Evolutionary conservation across 768 basidiomycete species (phyloP).

Genomic region (Hygrocybe punicea): DNA sequence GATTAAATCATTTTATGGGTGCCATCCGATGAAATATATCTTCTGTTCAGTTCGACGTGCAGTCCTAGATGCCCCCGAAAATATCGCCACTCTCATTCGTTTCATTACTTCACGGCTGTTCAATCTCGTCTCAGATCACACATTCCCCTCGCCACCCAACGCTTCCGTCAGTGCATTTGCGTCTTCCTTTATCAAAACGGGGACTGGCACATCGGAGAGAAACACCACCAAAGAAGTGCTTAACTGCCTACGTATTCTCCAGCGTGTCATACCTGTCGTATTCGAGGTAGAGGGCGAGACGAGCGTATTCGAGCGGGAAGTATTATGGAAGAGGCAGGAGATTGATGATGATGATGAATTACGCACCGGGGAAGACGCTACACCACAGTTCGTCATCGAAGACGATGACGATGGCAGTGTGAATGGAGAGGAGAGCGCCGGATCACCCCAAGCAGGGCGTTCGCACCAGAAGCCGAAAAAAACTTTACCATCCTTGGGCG

Average conservation of each 20-base stretch:
- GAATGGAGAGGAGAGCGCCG: constrained; percentile 30
- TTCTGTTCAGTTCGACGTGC: constrained; percentile 67
- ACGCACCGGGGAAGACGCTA: constrained; percentile 18
- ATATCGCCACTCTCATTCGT: constrained; percentile 76
- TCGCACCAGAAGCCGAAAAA: constrained; percentile 31
- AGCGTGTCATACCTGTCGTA: constrained; percentile 85
- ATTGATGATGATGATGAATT: constrained; percentile 36
- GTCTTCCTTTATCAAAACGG: constrained; percentile 63
- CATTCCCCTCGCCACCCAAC: constrained; percentile 61
- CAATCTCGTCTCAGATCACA: constrained; percentile 74
- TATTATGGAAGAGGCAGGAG: constrained; percentile 76
- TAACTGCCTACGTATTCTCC: constrained; percentile 88
- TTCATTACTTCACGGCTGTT: constrained; percentile 67
- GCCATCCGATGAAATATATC: constrained; percentile 10
- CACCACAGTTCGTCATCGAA: constrained; percentile 83
- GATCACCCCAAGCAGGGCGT: not conserved
- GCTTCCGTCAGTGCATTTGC: constrained; percentile 64
- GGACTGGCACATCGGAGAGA: constrained; percentile 47
- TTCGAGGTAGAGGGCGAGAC: constrained; percentile 76
- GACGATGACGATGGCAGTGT: constrained; percentile 64
- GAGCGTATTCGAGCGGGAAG: constrained; percentile 68
- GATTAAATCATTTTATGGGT: constrained; percentile 2
- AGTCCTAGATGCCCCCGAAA: constrained; percentile 78
- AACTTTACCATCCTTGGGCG: constrained; percentile 71
- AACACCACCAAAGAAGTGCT: constrained; percentile 83